These are phyloP conservation scores for Leccinellum rugosiceps DNA, from an alignment of 768 basidiomycete species.

Conservation along the genomic window DNA sequence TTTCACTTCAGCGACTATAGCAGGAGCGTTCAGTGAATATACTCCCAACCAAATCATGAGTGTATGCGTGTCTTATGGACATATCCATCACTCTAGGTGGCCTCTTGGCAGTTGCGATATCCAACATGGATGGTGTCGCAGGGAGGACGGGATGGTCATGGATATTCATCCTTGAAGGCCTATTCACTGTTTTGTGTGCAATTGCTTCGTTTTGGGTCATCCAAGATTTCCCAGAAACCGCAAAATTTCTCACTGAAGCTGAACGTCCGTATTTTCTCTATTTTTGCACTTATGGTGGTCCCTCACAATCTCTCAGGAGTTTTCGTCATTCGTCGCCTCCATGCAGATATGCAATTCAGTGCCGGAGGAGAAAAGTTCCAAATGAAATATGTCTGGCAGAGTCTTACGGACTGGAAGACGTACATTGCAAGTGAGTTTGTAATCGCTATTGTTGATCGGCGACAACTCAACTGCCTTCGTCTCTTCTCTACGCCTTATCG, in stretches of 20 bases:
- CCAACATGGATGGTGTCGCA: slow-evolving; percentile 67
- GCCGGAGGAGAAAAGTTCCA: slow-evolving; percentile 58
- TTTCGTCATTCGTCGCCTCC: slow-evolving; percentile 62
- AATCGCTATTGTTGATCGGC: slow-evolving; percentile 1
- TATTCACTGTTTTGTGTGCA: slow-evolving; percentile 60
- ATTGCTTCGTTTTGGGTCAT: slow-evolving; percentile 68
- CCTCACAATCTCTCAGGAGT: slow-evolving; percentile 38
- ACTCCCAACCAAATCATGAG: neutral
- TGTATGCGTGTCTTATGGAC: neutral
- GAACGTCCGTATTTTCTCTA: slow-evolving; percentile 45
- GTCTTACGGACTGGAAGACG: slow-evolving; percentile 69
- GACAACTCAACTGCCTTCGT: neutral
- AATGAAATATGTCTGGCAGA: slow-evolving; percentile 54
- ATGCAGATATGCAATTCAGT: slow-evolving; percentile 62
- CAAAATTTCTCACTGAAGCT: slow-evolving; percentile 61
- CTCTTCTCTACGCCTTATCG: neutral
- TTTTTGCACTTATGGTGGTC: neutral
- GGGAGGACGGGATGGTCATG: slow-evolving; percentile 65
- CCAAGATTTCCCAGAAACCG: slow-evolving; percentile 75
- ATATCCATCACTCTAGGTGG: slow-evolving; percentile 43
- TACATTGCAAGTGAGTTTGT: slow-evolving; percentile 58
- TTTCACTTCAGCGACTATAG: slow-evolving; percentile 76
- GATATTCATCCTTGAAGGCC: slow-evolving; percentile 75
- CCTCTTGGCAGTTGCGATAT: slow-evolving; percentile 61
- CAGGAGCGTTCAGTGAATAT: slow-evolving; percentile 66